Evolutionary conservation across 148 eudicot genomes (phyloP).

Genomic region (Fagopyrum esculentum): DNA sequence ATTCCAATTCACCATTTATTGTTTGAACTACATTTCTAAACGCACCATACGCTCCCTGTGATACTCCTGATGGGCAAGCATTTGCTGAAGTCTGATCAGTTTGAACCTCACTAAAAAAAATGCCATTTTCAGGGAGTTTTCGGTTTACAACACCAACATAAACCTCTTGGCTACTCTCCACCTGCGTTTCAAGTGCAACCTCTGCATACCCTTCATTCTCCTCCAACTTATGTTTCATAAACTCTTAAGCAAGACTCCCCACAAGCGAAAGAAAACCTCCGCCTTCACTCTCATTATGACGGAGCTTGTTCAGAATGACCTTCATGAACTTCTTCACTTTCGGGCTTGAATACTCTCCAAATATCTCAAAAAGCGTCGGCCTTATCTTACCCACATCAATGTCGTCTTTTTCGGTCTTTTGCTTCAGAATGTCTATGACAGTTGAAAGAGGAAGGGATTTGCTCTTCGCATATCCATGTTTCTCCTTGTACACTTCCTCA

Average conservation of each 20-base stretch:
- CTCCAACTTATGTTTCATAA: slow-evolving; percentile 66
- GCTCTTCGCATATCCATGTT: slow-evolving; percentile 45
- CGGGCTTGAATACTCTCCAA: slow-evolving; percentile 89
- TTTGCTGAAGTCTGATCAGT: slow-evolving; percentile 25
- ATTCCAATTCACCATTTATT: slow-evolving; percentile 3
- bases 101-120: slow-evolving; percentile 22
- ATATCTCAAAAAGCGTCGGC: slow-evolving; percentile 73
- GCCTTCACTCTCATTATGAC: slow-evolving; percentile 19
- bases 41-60: slow-evolving; percentile 18
- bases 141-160: neutral
- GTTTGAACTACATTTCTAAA: slow-evolving; percentile 22
- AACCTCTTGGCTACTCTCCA: slow-evolving; percentile 12
- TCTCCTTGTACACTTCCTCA: slow-evolving; percentile 31
- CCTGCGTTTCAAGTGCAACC: slow-evolving; percentile 56
- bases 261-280: slow-evolving; percentile 50
- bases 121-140: slow-evolving; percentile 15
- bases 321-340: slow-evolving; percentile 95
- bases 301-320: slow-evolving; percentile 50
- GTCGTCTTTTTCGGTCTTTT: slow-evolving; percentile 78
- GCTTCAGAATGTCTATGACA: slow-evolving; percentile 76
- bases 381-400: slow-evolving; percentile 77
- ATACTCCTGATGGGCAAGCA: slow-evolving; percentile 16
- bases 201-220: slow-evolving; percentile 58
- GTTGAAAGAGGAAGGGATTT: slow-evolving; percentile 72
- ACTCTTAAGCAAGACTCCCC: slow-evolving; percentile 72